These are phyloP conservation scores for Kodamaea kaohsiungensis DNA, from an alignment of 805 yeast species.

Conservation along the genomic window DNA sequence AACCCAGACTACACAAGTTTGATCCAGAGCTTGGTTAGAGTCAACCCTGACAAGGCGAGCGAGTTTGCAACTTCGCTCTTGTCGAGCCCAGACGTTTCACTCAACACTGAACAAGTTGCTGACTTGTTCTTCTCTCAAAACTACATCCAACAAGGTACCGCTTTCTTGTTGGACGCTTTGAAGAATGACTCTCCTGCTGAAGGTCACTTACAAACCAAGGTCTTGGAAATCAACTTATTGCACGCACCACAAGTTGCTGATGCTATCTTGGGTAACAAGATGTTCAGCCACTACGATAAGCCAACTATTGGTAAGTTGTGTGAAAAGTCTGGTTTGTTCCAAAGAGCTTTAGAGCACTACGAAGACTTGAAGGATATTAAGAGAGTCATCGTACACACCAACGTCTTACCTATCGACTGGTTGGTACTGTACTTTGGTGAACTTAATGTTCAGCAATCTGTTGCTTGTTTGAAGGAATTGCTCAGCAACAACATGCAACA, in stretches of 20 bases:
- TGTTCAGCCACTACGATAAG: constrained; percentile 94
- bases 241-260: constrained; percentile 99
- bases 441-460: constrained; percentile 89
- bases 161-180: constrained; percentile 91
- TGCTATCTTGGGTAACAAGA: constrained; percentile 92
- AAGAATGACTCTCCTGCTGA: constrained; percentile 93
- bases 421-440: constrained; percentile 89
- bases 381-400: constrained; percentile 88
- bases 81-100: constrained; percentile 54
- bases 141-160: constrained; percentile 96
- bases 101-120: constrained; percentile 84
- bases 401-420: constrained; percentile 89
- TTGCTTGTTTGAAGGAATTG: constrained; percentile 84
- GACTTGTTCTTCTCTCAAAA: constrained; percentile 95
- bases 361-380: constrained; percentile 94
- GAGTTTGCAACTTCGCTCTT: constrained; percentile 91
- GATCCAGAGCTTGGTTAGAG: constrained; percentile 86
- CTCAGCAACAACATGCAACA: constrained; percentile 74
- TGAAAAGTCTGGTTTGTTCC: constrained; percentile 94
- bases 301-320: constrained; percentile 89
- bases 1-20: constrained; percentile 87
- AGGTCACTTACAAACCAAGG: constrained; percentile 92
- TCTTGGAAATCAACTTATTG: constrained; percentile 86
- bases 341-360: constrained; percentile 94
- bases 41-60: constrained; percentile 96